These are phyloP conservation scores for Voacanga thouarsii DNA, from an alignment of 257 asterid genomes.

Conservation along the genomic window DNA sequence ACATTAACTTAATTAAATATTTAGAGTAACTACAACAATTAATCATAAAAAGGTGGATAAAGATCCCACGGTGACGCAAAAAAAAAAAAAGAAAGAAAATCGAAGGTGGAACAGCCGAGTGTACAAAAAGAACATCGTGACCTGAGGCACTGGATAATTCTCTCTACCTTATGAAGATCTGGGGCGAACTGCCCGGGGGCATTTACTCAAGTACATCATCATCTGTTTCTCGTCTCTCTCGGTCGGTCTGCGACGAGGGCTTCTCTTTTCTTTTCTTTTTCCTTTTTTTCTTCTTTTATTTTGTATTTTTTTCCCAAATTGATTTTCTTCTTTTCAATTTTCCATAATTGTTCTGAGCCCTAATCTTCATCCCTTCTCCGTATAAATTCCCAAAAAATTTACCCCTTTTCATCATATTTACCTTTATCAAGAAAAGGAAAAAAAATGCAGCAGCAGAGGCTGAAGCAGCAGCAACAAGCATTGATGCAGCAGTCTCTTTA, in stretches of 20 bases:
- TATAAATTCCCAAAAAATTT: neutral
- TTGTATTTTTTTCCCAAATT: neutral
- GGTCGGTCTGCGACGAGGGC: conserved; percentile 40
- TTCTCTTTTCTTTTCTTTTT: conserved; percentile 23
- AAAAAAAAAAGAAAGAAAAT: too few species aligned
- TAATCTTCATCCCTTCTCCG: conserved; percentile 10
- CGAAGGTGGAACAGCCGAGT: neutral
- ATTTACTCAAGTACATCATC: conserved; percentile 7
- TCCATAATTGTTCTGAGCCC: conserved; percentile 8
- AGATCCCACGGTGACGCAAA: too few species aligned
- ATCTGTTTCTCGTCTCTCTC: conserved; percentile 12
- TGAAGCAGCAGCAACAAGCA: conserved; percentile 68
- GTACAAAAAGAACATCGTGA: neutral
- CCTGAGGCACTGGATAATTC: neutral
- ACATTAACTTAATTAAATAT: too few species aligned
- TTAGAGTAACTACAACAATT: too few species aligned
- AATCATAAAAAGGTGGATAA: too few species aligned
- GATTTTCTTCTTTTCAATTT: neutral
- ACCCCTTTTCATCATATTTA: neutral
- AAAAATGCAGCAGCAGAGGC: conserved; percentile 46
- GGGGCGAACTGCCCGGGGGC: neutral
- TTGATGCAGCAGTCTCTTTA: conserved; percentile 83
- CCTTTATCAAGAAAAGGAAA: conserved; percentile 20
- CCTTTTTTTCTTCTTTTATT: neutral
- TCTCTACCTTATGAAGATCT: neutral